Base-by-base conservation (phyloP, 1,284 basidiomycete species). In the Apiotrichum montevideense region DNA sequence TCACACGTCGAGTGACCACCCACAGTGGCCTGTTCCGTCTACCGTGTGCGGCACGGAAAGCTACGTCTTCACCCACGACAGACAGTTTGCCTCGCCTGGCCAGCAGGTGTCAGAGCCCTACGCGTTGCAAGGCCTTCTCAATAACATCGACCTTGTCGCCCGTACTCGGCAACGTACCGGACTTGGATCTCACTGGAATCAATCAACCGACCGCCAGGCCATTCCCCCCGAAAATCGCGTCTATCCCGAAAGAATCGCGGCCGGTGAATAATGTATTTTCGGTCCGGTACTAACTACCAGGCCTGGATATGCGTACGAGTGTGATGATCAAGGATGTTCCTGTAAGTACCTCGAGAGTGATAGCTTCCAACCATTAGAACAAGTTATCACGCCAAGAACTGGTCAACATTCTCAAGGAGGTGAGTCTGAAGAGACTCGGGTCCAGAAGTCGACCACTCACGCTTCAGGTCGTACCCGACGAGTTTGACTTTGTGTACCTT, bases 301-400 rank as follows among this genome's bases (percentile, higher is more conserved):
- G 47, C 9, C 35, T 49, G 3, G 47, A 49, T 15, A 21, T 35
- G 3, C 67, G 74, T 21, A 77, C 75, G 0, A 73, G 74, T 0
- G 70, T 77, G 21, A 77, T 77, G 75, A 62, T 77, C 58, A 77
- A 77, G 57, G 74, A 77, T 52, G 73, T 77, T 6, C 75, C 75
- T 0, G 74, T 76, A 33, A 58, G 72, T 64, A 0, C 1, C 1
- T 44, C 8, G 9, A n/a, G 55, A 58, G 35, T 62, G 47, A 4
- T 32, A 35, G 0, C 40, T 41, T 13, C 29, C 29, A 42, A 13
- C 5, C 3, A 8, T 9, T 56, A 75, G 72, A 77, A 77, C 70
- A 76, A 76, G 56, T 64, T 77, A 0, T 72, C 74, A 14, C 68
- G 75, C 13, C 58, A 73, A 43, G 70, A 75, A 57, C 68, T 77